Conservation (phyloP, 352 stramenopile species). For the Halophytophthora batemanensis region DNA sequence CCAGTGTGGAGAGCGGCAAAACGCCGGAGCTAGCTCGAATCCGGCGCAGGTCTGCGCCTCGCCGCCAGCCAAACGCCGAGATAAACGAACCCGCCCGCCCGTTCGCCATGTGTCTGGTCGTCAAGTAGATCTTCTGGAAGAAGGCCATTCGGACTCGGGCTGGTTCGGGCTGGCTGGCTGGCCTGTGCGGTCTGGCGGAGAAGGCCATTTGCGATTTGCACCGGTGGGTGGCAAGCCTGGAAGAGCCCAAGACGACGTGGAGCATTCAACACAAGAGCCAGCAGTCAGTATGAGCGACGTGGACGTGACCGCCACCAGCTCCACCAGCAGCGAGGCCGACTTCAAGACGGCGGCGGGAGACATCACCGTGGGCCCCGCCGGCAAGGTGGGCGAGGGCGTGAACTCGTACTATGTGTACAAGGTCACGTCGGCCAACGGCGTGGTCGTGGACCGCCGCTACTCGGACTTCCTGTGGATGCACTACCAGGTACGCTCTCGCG, state of each 20-base stretch:
- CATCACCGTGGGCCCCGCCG: conserved; percentile 65
- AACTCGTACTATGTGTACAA: conserved; percentile 84
- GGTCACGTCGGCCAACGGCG: conserved; percentile 54
- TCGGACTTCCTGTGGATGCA: conserved; percentile 87
- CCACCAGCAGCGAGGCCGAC: not conserved
- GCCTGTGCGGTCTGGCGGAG: no score
- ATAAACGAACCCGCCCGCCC: no score
- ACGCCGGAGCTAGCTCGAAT: no score
- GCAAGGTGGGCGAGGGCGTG: conserved; percentile 82
- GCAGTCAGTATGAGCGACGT: conserved; percentile 16
- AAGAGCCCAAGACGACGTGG: not conserved
- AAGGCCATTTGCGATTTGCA: no score
- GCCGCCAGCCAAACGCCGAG: no score
- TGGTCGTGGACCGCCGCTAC: conserved; percentile 75
- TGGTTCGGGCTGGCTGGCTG: no score
- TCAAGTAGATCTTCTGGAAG: no score
- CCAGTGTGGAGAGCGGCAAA: no score
- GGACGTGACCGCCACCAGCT: conserved; percentile 16
- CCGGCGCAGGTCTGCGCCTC: no score
- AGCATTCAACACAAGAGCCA: no score
- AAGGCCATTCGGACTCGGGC: no score
- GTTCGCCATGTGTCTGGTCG: no score
- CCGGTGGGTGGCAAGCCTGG: not conserved
- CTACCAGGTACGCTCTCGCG: conserved; percentile 31
- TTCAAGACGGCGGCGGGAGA: conserved; percentile 2